phyloP scores from a whole-genome alignment of 805 yeast species.

The Starmerella floricola region DNA sequence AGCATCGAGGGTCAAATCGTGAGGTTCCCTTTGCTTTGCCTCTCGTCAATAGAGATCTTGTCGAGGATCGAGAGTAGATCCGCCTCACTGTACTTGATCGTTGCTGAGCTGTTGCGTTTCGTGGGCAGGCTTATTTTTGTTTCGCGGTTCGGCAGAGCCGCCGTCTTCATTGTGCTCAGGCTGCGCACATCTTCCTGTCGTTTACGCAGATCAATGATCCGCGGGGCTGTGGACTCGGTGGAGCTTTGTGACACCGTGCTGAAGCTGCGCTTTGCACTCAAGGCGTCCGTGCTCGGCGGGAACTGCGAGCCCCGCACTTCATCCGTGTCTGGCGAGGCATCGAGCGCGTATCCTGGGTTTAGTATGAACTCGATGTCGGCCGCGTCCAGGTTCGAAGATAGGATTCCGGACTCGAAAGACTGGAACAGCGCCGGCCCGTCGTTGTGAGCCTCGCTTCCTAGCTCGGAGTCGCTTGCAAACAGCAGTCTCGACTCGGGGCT shows the following conservation, averaged over 20 bases:
- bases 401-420: too few relatives aligned
- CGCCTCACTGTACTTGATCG: background rate
- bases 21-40: conserved; percentile 1
- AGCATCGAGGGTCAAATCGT: too few relatives aligned
- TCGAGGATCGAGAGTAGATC: conserved; percentile 1
- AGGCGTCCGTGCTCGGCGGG: background rate
- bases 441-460: background rate
- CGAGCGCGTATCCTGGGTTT: conserved; percentile 13
- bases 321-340: conserved; percentile 12
- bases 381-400: conserved; percentile 1
- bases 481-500: background rate
- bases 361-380: conserved; percentile 10
- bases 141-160: conserved; percentile 1
- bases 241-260: background rate
- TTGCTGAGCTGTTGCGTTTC: background rate
- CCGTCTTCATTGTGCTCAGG: background rate
- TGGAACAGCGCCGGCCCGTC: background rate
- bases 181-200: conserved; percentile 16
- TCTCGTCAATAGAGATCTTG: background rate
- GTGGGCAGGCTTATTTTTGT: conserved; percentile 1
- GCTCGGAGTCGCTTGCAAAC: background rate
- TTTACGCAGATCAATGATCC: conserved; percentile 8
- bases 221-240: conserved; percentile 9
- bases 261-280: background rate
- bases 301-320: conserved; percentile 1